Evolutionary conservation across 345 rosid genomes (phyloP).

Genomic region (Populus pruinosa): DNA sequence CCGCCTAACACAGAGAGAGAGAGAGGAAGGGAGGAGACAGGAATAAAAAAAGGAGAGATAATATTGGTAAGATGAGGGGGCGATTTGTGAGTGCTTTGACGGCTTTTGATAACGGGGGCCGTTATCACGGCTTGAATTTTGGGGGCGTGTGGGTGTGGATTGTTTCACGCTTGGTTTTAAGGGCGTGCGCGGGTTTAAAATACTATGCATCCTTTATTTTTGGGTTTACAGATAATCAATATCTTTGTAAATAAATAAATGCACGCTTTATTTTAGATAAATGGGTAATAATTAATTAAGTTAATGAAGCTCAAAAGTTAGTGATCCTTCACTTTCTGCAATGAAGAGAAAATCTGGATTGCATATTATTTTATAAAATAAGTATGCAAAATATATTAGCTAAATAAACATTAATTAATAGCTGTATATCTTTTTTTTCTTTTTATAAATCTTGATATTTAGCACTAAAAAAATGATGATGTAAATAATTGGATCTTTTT

Average conservation of each 20-base stretch:
- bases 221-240: background rate
- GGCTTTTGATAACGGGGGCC: background rate
- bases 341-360: background rate
- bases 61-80: too few relatives aligned
- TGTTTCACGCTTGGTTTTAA: slow-evolving; percentile 1
- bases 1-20: too few relatives aligned
- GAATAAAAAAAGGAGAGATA: too few relatives aligned
- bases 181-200: slow-evolving; percentile 13
- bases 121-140: slow-evolving; percentile 18
- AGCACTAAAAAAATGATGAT: too few relatives aligned
- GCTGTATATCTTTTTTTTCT: too few relatives aligned
- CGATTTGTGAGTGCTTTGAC: too few relatives aligned
- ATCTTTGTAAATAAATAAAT: background rate
- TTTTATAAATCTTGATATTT: too few relatives aligned
- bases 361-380: too few relatives aligned
- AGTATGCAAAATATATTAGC: too few relatives aligned
- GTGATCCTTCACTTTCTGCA: background rate
- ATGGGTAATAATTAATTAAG: background rate
- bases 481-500: too few relatives aligned
- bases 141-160: background rate
- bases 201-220: background rate
- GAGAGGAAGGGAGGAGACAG: background rate
- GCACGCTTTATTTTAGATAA: background rate
- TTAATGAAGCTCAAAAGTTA: background rate
- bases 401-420: too few relatives aligned